Evolutionary conservation across 2,329 filamentous ascomycete species (phyloP).

Genomic region (Pseudogymnoascus sp.): DNA sequence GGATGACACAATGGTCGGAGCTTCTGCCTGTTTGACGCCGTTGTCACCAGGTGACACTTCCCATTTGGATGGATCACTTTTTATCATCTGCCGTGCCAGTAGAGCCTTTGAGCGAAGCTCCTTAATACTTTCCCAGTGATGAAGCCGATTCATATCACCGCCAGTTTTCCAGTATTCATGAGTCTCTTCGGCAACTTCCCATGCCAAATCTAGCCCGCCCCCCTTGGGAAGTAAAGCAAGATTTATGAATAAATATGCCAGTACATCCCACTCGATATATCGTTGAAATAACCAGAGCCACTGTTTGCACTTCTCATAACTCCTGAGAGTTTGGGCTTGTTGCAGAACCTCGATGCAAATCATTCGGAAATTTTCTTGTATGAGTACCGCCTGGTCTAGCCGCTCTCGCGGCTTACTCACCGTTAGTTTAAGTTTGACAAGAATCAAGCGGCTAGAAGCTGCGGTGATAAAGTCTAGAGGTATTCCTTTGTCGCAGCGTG

Average conservation of each 20-base stretch:
- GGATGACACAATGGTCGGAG: background rate
- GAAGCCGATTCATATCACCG: background rate
- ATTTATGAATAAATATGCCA: background rate
- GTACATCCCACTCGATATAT: background rate
- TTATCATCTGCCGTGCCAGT: constrained; percentile 10
- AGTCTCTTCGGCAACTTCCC: background rate
- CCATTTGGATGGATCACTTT: constrained; percentile 2
- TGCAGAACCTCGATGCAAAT: background rate
- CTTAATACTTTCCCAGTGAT: background rate
- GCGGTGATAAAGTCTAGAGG: background rate
- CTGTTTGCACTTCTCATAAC: background rate
- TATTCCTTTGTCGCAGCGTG: background rate
- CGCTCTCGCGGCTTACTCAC: background rate
- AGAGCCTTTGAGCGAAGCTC: constrained; percentile 9
- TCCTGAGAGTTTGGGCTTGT: background rate
- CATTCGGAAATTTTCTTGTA: background rate
- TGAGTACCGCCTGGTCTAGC: background rate
- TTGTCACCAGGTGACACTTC: background rate
- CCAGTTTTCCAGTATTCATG: background rate
- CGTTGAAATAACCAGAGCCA: background rate
- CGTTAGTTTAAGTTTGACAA: background rate
- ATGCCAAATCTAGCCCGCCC: background rate
- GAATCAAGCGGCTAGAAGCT: background rate
- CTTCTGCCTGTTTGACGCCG: background rate
- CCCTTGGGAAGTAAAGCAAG: background rate